Base-by-base conservation (phyloP, 495 filamentous ascomycete genomes). In the Daldinia decipiens region DNA sequence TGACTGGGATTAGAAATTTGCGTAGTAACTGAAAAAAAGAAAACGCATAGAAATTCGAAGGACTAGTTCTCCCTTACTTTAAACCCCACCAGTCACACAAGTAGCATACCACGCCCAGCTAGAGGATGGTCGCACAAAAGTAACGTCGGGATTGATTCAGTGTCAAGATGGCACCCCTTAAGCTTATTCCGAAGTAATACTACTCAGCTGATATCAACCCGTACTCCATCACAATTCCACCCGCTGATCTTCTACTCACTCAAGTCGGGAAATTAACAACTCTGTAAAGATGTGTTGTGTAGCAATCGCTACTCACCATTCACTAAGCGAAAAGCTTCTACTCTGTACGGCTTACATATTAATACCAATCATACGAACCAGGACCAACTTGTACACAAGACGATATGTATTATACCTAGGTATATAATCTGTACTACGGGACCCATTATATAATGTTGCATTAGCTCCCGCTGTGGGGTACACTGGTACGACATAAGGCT, bases 401-500 rank as follows among this genome's bases (percentile, higher is more conserved):
- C 3, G 12, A 4, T 4, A 36, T 5, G 12, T 4, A 36, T 5
- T 36, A 7, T 47, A 47, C 19, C 17, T 47, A 17, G 1, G 21
- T 24, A 24, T 2, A n/a, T n/a, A n/a, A n/a, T 24, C 2, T 4
- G 43, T 47, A 47, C 9, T 24, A 4, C 2, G 1, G 4, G 19
- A 24, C 9, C 43, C 43, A 47, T 8, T 47, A 47, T 47, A 47
- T 47, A 47, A 47, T 47, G 43, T 47, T 47, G 43, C 43, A 47
- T 47, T 47, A 47, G 43, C 21, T 47, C 43, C 43, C 43, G 43
- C 1, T 47, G 43, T 47, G 43, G 43, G 17, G 43, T 47, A 24
- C 17, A 21, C 3, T 11, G 8, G 13, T 47, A 24, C 9, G 0
- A 40, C 0, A 3, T 47, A 24, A 12, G 19, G 8, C 8, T 47